Evolutionary conservation across 805 yeast genomes (phyloP).

Genomic region (Ogataea nonfermentans): DNA sequence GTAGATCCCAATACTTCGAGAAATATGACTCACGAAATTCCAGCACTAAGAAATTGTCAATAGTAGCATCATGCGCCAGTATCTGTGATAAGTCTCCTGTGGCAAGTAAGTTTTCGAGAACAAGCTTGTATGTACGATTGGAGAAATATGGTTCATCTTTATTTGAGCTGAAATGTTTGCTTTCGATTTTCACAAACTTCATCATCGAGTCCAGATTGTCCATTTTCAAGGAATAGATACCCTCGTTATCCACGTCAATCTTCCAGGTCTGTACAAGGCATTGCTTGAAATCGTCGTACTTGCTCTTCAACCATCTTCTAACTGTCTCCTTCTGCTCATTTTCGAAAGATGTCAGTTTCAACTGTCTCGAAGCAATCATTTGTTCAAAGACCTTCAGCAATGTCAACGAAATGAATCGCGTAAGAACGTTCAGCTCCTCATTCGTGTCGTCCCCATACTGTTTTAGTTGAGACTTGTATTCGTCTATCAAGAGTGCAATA

Average conservation of each 20-base stretch:
- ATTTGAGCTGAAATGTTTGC: conserved; percentile 48
- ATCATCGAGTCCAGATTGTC: conserved; percentile 53
- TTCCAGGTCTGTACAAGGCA: conserved; percentile 43
- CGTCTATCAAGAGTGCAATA: conserved; percentile 45
- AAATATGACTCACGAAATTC: conserved; percentile 61
- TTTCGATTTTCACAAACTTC: conserved; percentile 57
- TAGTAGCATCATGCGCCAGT: conserved; percentile 44
- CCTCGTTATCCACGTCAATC: conserved; percentile 35
- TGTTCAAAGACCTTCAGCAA: conserved; percentile 49
- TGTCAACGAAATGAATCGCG: conserved; percentile 41
- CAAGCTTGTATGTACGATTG: conserved; percentile 44
- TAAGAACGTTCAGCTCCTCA: conserved; percentile 22
- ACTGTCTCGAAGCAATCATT: conserved; percentile 41
- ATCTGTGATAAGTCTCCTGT: conserved; percentile 38
- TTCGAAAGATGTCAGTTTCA: conserved; percentile 35
- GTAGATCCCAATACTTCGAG: conserved; percentile 67
- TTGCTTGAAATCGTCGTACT: conserved; percentile 53
- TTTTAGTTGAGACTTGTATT: conserved; percentile 30
- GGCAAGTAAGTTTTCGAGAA: conserved; percentile 35
- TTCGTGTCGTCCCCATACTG: conserved; percentile 20
- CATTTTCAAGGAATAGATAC: conserved; percentile 45
- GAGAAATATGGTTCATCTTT: conserved; percentile 63
- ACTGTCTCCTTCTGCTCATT: conserved; percentile 47
- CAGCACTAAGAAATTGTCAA: conserved; percentile 35
- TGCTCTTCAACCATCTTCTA: conserved; percentile 61